Conservation (phyloP, 768 basidiomycete species). For the Tricholoma furcatifolium region DNA sequence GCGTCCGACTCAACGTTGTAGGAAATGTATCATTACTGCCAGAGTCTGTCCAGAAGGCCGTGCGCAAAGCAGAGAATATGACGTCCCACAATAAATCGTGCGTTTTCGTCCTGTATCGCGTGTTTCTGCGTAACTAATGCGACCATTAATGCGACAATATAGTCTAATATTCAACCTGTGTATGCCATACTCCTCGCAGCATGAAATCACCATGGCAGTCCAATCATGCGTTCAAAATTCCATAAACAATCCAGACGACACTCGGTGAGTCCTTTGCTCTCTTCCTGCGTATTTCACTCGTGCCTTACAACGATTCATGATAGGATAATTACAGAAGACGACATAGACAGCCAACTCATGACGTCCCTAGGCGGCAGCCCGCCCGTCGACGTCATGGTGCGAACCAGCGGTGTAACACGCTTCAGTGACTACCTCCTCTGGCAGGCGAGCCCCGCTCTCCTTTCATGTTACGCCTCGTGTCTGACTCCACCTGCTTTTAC, state of each 20-base stretch:
- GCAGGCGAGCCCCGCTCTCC: conserved; percentile 67
- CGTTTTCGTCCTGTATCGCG: background rate
- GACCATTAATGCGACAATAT: background rate
- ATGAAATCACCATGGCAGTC: conserved; percentile 88
- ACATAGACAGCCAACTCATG: conserved; percentile 67
- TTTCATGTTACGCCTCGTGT: background rate
- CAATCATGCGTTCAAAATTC: conserved; percentile 46
- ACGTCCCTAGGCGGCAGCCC: conserved; percentile 66
- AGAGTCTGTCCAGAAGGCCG: conserved; percentile 64
- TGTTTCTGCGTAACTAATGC: background rate
- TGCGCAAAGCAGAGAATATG: conserved; percentile 69
- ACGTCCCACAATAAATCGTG: conserved; percentile 75
- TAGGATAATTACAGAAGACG: conserved; percentile 57
- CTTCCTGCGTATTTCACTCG: background rate
- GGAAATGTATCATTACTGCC: conserved; percentile 80
- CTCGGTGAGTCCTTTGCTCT: conserved; percentile 5
- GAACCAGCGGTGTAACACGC: conserved; percentile 88
- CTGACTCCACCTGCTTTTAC: conserved; percentile 8
- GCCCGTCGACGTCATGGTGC: conserved; percentile 84
- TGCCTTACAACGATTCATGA: too few species aligned
- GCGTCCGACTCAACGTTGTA: conserved; percentile 81
- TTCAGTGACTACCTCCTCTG: conserved; percentile 91
- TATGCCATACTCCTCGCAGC: conserved; percentile 88
- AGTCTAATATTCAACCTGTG: conserved; percentile 91
- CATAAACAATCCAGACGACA: conserved; percentile 19